phyloP scores from a whole-genome alignment of 2,329 filamentous ascomycete species.

The Pseudogymnoascus sp. region DNA sequence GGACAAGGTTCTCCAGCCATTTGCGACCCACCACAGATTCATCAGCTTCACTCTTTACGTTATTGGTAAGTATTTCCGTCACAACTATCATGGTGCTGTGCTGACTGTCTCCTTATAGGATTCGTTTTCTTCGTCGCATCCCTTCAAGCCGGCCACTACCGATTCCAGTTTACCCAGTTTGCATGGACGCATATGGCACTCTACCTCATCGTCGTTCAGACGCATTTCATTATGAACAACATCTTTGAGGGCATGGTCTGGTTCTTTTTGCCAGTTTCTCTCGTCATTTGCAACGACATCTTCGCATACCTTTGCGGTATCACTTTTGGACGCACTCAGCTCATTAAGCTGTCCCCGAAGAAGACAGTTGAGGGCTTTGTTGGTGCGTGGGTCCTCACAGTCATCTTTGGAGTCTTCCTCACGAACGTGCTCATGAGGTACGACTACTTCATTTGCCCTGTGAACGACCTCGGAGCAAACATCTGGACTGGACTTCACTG shows the following conservation, averaged over 20 bases:
- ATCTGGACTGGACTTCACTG: constrained; percentile 86
- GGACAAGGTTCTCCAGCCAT: constrained; percentile 82
- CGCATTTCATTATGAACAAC: constrained; percentile 99
- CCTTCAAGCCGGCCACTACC: constrained; percentile 90
- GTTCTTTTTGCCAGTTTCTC: constrained; percentile 92
- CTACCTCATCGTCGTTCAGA: constrained; percentile 94
- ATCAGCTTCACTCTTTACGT: constrained; percentile 98
- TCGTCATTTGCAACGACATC: constrained; percentile 98
- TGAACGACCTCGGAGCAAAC: constrained; percentile 92
- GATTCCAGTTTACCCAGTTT: constrained; percentile 98
- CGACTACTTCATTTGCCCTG: constrained; percentile 97
- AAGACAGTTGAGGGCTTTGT: constrained; percentile 99
- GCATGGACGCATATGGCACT: constrained; percentile 99
- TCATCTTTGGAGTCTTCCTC: constrained; percentile 74
- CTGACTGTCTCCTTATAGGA: constrained; percentile 45
- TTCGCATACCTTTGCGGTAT: constrained; percentile 98
- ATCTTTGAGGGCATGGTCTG: constrained; percentile 99
- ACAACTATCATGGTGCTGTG: constrained; percentile 16
- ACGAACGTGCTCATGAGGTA: constrained; percentile 81
- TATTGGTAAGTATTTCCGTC: constrained; percentile 58
- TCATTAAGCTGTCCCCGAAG: constrained; percentile 97
- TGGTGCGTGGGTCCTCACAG: constrained; percentile 91
- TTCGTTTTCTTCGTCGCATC: constrained; percentile 98
- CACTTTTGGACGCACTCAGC: constrained; percentile 88
- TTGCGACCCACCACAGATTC: constrained; percentile 96